Percentiles rank a stretch among this genome's conserved stretches.
Evolutionary conservation across 1,284 basidiomycete genomes (phyloP).

Genomic region (Puccinia triticina): DNA sequence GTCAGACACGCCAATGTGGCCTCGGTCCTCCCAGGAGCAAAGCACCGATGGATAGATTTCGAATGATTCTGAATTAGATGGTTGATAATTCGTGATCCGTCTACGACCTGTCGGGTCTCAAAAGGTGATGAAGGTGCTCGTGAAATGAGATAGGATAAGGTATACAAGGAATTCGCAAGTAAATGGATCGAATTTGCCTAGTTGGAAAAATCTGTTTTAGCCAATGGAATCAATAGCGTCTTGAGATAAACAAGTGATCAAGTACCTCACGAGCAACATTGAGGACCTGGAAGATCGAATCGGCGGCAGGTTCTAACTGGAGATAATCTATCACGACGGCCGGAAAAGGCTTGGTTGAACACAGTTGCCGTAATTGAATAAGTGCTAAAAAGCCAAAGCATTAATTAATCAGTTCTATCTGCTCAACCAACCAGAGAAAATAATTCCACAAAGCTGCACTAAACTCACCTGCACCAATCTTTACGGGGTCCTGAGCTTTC

Average conservation of each 20-base stretch:
- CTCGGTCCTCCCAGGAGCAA: slow-evolving; percentile 52
- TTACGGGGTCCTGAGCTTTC: slow-evolving; percentile 28
- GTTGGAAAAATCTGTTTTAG: slow-evolving; percentile 1
- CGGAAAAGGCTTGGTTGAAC: slow-evolving; percentile 31
- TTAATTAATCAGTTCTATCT: slow-evolving; percentile 5
- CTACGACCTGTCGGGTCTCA: slow-evolving; percentile 19
- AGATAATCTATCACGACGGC: slow-evolving; percentile 38
- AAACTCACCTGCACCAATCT: slow-evolving; percentile 41
- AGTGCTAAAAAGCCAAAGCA: slow-evolving; percentile 32
- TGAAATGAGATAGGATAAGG: slow-evolving; percentile 43
- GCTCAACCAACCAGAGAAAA: slow-evolving; percentile 9
- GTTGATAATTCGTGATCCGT: slow-evolving; percentile 44
- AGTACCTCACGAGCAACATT: slow-evolving; percentile 48
- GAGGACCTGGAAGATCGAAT: slow-evolving; percentile 42
- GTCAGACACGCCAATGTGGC: slow-evolving; percentile 49
- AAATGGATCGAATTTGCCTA: slow-evolving; percentile 51
- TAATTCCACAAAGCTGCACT: background rate
- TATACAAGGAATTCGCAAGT: slow-evolving; percentile 46
- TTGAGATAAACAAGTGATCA: background rate
- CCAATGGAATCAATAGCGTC: background rate
- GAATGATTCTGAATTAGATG: slow-evolving; percentile 46
- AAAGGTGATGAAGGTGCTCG: slow-evolving; percentile 11
- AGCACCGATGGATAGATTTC: slow-evolving; percentile 50
- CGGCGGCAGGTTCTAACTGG: slow-evolving; percentile 38
- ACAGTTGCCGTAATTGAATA: slow-evolving; percentile 35